A percentile compares a stretch with the other conserved stretches of the same genome.
These are phyloP conservation scores for Wickerhamomyces chambardii DNA, from an alignment of 805 yeast species.

Conservation along the genomic window DNA sequence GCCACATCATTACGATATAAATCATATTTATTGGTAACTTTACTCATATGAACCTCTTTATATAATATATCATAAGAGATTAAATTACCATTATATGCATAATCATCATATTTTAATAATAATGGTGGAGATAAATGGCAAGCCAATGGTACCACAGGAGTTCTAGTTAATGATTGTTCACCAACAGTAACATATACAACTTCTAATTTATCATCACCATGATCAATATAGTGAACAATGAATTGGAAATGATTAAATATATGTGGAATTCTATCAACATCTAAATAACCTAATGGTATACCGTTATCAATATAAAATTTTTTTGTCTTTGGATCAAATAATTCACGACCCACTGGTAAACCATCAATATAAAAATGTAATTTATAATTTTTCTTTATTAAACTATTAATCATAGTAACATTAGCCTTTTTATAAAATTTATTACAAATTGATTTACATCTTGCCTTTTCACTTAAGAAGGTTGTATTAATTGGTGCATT, in stretches of 20 bases:
- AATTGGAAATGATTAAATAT: slow-evolving; percentile 22
- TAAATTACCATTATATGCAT: slow-evolving; percentile 18
- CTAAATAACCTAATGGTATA: slow-evolving; percentile 20
- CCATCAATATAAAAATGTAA: slow-evolving; percentile 20
- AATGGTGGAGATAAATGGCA: slow-evolving; percentile 18
- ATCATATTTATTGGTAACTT: slow-evolving; percentile 8
- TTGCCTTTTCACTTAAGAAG: slow-evolving; percentile 4
- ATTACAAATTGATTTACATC: slow-evolving; percentile 11
- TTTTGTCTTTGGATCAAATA: slow-evolving; percentile 17
- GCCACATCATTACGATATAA: slow-evolving; percentile 17
- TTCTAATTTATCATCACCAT: slow-evolving; percentile 13
- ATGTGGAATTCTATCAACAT: slow-evolving; percentile 19
- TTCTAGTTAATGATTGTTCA: slow-evolving; percentile 16
- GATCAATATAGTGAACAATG: slow-evolving; percentile 13
- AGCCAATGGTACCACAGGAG: slow-evolving; percentile 11
- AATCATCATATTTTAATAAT: slow-evolving; percentile 13
- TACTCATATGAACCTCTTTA: slow-evolving; percentile 15
- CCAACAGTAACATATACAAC: slow-evolving; percentile 17
- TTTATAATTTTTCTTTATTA: slow-evolving; percentile 20
- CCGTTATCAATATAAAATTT: slow-evolving; percentile 18
- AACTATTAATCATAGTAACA: slow-evolving; percentile 15
- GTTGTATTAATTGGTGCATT: slow-evolving; percentile 14
- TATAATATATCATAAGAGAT: slow-evolving; percentile 18
- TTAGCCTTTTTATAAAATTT: slow-evolving; percentile 11
- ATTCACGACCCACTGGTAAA: slow-evolving; percentile 20